Percentiles rank a stretch among this genome's conserved stretches.
phyloP scores from a whole-genome alignment of 2,329 filamentous ascomycete species.

The Coniochaeta prunicola region DNA sequence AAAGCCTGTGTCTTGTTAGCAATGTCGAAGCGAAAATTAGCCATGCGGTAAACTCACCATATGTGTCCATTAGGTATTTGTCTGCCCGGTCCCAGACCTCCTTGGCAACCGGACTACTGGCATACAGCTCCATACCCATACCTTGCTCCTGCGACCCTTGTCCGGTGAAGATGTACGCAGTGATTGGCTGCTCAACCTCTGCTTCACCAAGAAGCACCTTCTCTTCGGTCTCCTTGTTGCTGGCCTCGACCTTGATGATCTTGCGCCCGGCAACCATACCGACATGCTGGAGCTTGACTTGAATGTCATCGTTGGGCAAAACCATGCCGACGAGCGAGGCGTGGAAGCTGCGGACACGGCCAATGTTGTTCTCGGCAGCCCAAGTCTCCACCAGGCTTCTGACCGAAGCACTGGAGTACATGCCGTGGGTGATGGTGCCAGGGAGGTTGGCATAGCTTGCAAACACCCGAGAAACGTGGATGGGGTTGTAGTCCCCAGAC shows the following conservation, averaged over 20 bases:
- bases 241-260: conserved; percentile 97
- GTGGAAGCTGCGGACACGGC: conserved; percentile 94
- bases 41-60: conserved; percentile 60
- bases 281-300: conserved; percentile 91
- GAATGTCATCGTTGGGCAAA: conserved; percentile 87
- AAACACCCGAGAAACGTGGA: conserved; percentile 96
- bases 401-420: conserved; percentile 97
- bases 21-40: not conserved
- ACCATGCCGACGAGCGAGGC: conserved; percentile 98
- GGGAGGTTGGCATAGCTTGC: conserved; percentile 91
- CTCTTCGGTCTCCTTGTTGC: conserved; percentile 91
- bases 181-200: conserved; percentile 95
- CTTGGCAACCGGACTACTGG: conserved; percentile 85
- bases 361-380: conserved; percentile 98
- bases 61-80: conserved; percentile 97
- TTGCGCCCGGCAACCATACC: conserved; percentile 98
- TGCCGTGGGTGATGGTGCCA: conserved; percentile 96
- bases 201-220: conserved; percentile 94
- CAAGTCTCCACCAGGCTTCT: conserved; percentile 95
- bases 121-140: conserved; percentile 99
- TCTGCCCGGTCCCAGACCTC: conserved; percentile 98
- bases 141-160: conserved; percentile 98
- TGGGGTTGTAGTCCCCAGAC: conserved; percentile 97
- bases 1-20: conserved; percentile 51
- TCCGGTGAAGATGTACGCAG: conserved; percentile 95